Evolutionary conservation across 768 basidiomycete species (phyloP), one percentile per base, ranked within the genome.

Genomic region (Russula brevipes): DNA sequence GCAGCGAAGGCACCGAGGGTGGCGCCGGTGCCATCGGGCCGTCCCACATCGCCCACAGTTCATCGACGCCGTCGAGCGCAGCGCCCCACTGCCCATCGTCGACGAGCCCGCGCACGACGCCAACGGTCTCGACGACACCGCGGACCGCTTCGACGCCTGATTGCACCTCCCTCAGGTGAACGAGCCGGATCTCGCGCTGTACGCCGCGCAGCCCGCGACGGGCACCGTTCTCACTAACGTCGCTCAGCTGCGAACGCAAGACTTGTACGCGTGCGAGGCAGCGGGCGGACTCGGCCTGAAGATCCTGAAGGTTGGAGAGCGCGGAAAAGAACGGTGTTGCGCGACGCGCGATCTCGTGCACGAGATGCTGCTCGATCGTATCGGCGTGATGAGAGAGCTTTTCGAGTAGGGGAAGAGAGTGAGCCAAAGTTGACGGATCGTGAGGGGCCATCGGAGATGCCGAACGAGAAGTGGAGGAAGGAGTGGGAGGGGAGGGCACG

Each of bases 291-390:
- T 97, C 93, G 5, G 89, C 83, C 70, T 94, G 93, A 11, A 99
- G 82, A 66, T 93, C 89, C 70, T 97, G 91, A 8, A 99, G 80
- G 73, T 99, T 99, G 7, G 93, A 84, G 42, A 99, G 83, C 7
- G 97, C 97, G 5, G 95, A 88, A 70, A 98, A 99, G 82, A 99
- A 99, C 1, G 94, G 93, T 0, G 91, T 83, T 0, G 94, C 92
- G 14, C 96, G 88, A 10, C 89, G 78, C 9, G 89, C 89, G 50
- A 99, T 95, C 74, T 98, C 97, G 64, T 86, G 86, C 4, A 95
- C 84, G 60, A 99, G 88, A 74, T 99, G 96, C 63, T 93, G 86
- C 72, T 99, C 97, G 65, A 98, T 84, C 0, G 89, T 89, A 72
- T 98, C 97, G 2, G 95, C 87, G 70, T 96, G 88, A 60, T 92